Evolutionary conservation across 768 basidiomycete genomes (phyloP).

Genomic region (Glaciozyma antarctica): DNA sequence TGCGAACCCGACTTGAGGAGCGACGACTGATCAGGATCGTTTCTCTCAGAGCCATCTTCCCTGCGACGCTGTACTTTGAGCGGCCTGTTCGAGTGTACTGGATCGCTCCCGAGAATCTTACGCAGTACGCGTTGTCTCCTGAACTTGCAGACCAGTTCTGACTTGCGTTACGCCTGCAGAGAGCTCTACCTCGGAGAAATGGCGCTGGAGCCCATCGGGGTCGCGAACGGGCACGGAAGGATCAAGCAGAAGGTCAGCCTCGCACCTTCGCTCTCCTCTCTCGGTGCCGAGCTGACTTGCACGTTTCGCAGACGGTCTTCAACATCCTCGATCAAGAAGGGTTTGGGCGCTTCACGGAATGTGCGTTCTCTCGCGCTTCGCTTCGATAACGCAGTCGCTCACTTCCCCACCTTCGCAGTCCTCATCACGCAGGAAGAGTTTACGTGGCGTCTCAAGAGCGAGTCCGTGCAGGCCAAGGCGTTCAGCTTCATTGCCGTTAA

Average conservation of each 20-base stretch:
- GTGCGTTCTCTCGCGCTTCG: neutral
- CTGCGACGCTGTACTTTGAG: conserved; percentile 55
- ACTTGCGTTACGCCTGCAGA: conserved; percentile 31
- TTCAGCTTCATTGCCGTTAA: conserved; percentile 54
- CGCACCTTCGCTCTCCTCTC: too few species aligned
- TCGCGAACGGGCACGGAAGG: conserved; percentile 42
- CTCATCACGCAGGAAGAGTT: conserved; percentile 61
- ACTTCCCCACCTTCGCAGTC: conserved; percentile 17
- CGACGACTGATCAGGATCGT: neutral
- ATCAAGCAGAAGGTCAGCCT: conserved; percentile 46
- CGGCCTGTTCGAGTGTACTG: conserved; percentile 52
- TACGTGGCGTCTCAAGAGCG: conserved; percentile 55
- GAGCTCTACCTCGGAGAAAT: conserved; percentile 52
- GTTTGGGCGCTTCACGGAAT: conserved; percentile 54
- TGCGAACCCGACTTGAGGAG: neutral
- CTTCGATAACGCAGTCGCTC: neutral
- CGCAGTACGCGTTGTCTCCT: too few species aligned
- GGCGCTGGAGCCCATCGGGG: conserved; percentile 46
- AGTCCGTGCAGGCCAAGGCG: conserved; percentile 54
- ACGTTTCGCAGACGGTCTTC: conserved; percentile 46
- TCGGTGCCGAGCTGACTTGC: too few species aligned
- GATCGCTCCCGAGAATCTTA: conserved; percentile 44
- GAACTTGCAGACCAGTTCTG: too few species aligned
- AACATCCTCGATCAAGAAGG: conserved; percentile 50
- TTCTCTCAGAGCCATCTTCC: conserved; percentile 48